These are phyloP conservation scores for Cardamine occulta DNA, from an alignment of 345 rosid genomes.

Conservation along the genomic window DNA sequence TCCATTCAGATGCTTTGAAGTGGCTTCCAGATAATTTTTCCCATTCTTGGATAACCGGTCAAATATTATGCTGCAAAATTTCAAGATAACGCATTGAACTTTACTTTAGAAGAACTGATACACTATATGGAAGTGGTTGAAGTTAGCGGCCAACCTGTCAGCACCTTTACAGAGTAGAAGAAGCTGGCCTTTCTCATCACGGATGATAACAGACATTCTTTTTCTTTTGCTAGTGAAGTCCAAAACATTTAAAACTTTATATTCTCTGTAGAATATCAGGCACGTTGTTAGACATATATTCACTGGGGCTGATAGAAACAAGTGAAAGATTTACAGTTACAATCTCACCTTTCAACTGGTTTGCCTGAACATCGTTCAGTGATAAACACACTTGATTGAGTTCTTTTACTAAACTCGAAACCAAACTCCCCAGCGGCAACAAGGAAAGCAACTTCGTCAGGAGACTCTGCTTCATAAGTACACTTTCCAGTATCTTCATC, in stretches of 20 bases:
- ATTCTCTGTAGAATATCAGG: slow-evolving; percentile 53
- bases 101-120: slow-evolving; percentile 10
- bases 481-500: slow-evolving; percentile 55
- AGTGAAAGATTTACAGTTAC: slow-evolving; percentile 14
- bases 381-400: slow-evolving; percentile 61
- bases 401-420: slow-evolving; percentile 61
- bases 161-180: slow-evolving; percentile 86
- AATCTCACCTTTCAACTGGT: slow-evolving; percentile 56
- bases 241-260: slow-evolving; percentile 68
- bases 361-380: slow-evolving; percentile 48
- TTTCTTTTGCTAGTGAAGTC: slow-evolving; percentile 73
- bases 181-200: slow-evolving; percentile 62
- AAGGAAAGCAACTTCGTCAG: slow-evolving; percentile 77
- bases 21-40: slow-evolving; percentile 51
- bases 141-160: slow-evolving; percentile 57
- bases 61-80: slow-evolving; percentile 63
- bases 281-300: slow-evolving; percentile 5
- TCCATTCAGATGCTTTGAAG: slow-evolving; percentile 56
- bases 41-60: slow-evolving; percentile 68
- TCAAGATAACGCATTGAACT: slow-evolving; percentile 24
- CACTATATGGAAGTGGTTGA: slow-evolving; percentile 24
- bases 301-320: neutral
- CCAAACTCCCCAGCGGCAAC: slow-evolving; percentile 79
- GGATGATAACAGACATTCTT: slow-evolving; percentile 82
- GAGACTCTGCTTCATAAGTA: slow-evolving; percentile 85